Conservation (phyloP, 2,329 filamentous ascomycete species). For the Rhynchosporium agropyri region DNA sequence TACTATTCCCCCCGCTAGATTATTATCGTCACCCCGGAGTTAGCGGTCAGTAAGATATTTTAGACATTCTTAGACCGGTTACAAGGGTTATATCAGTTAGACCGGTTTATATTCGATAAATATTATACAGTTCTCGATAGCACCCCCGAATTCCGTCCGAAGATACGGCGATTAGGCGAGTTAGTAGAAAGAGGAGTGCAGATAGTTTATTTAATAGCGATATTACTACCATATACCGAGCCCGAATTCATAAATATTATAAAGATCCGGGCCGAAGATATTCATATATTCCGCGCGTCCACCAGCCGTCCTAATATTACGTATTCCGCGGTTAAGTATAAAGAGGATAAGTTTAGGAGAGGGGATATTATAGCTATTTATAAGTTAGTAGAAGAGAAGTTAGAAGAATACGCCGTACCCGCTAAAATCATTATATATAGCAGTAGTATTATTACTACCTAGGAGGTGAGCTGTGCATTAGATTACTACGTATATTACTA, state of each 20-base stretch:
- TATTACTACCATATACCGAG: conserved; percentile 8
- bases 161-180: no score
- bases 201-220: no score
- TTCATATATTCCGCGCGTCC: background rate
- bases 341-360: no score
- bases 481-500: conserved; percentile 10
- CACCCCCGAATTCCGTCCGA: no score
- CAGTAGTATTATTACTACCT: conserved; percentile 11
- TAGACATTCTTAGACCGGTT: conserved; percentile 7
- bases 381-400: no score
- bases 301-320: background rate
- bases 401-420: background rate
- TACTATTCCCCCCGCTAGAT: no score
- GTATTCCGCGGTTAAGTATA: no score
- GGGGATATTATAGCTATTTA: no score
- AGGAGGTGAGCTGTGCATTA: conserved; percentile 5
- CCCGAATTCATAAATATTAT: conserved; percentile 11
- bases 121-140: no score
- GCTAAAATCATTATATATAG: conserved; percentile 12
- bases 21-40: no score
- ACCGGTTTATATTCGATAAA: no score
- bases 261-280: background rate
- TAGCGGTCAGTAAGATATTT: background rate
- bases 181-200: no score
- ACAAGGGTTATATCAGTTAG: conserved; percentile 5